Conservation (phyloP, 2,329 filamentous ascomycete species). For the Calonectria leucothoes region DNA sequence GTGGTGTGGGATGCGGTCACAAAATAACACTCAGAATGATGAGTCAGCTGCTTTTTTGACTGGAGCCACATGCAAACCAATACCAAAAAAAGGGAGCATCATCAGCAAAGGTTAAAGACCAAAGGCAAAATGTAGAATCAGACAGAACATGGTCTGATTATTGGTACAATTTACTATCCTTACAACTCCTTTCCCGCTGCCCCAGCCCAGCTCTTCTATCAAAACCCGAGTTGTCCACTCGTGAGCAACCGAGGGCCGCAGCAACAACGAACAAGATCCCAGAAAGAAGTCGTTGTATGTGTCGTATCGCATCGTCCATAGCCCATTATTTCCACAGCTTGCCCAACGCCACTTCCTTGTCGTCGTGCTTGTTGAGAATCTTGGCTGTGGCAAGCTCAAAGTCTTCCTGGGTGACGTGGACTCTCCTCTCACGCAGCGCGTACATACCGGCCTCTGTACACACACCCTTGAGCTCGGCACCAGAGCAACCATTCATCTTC, state of each 20-base stretch:
- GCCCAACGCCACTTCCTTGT: constrained; percentile 92
- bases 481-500: constrained; percentile 99
- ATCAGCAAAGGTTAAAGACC: background rate
- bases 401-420: constrained; percentile 98
- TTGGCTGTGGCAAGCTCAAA: constrained; percentile 99
- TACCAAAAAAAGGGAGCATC: background rate
- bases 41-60: background rate
- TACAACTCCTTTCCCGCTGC: constrained; percentile 46
- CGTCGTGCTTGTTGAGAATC: constrained; percentile 99
- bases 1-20: background rate
- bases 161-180: constrained; percentile 50
- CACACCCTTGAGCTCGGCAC: constrained; percentile 97
- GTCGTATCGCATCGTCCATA: constrained; percentile 29
- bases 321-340: constrained; percentile 74
- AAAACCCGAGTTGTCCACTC: constrained; percentile 32
- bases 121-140: background rate
- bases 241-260: constrained; percentile 34
- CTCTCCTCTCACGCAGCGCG: constrained; percentile 91
- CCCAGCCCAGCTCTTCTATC: constrained; percentile 42
- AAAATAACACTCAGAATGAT: background rate
- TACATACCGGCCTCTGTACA: constrained; percentile 99
- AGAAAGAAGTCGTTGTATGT: constrained; percentile 28
- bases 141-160: constrained; percentile 32
- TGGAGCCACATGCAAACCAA: background rate
- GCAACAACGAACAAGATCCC: constrained; percentile 36